Evolutionary conservation across 805 yeast species (phyloP).

Genomic region (Starmerella etchellsii): DNA sequence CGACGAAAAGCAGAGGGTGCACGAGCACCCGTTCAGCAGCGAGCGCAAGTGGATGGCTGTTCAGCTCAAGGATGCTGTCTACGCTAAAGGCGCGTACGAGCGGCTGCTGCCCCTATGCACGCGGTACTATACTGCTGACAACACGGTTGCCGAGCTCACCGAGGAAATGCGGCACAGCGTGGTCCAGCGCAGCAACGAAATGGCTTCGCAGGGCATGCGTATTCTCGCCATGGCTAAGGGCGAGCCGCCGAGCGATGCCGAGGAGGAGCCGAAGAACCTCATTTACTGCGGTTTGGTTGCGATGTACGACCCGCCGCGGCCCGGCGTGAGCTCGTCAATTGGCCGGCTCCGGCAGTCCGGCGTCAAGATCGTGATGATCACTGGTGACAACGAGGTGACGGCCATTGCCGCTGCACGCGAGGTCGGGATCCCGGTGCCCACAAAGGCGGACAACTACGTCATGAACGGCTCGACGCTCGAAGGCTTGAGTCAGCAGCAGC

Average conservation of each 20-base stretch:
- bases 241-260: constrained; percentile 23
- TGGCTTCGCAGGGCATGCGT: constrained; percentile 78
- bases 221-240: constrained; percentile 59
- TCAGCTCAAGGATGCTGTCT: constrained; percentile 47
- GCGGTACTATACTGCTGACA: constrained; percentile 42
- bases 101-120: constrained; percentile 49
- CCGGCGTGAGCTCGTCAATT: constrained; percentile 65
- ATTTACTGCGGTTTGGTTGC: constrained; percentile 79
- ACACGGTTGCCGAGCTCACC: constrained; percentile 41
- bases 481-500: constrained; percentile 52
- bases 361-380: constrained; percentile 95
- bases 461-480: constrained; percentile 79
- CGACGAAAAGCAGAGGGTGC: constrained; percentile 36
- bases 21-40: constrained; percentile 78
- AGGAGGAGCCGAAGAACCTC: constrained; percentile 63
- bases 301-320: constrained; percentile 97
- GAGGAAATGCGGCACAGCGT: constrained; percentile 38
- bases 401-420: constrained; percentile 39
- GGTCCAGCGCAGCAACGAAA: constrained; percentile 41
- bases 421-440: constrained; percentile 55
- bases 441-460: constrained; percentile 49
- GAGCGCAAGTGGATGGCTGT: constrained; percentile 86
- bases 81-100: constrained; percentile 87
- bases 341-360: constrained; percentile 76
- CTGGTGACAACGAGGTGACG: constrained; percentile 50